Conservation (phyloP, 305 asterid genomes). For the Fraxinus latifolia region DNA sequence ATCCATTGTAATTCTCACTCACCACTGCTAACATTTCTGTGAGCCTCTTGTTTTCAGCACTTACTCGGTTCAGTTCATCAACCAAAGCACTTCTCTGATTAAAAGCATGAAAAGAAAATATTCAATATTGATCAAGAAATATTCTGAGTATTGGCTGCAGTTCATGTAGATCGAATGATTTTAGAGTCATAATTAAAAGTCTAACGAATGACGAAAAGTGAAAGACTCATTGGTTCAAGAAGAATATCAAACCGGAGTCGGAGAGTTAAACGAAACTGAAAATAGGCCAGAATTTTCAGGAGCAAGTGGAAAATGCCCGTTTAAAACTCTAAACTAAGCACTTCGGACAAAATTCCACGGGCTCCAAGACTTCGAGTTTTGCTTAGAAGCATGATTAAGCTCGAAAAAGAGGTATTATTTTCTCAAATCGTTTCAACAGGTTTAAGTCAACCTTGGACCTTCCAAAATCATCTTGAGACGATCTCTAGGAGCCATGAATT, state of each 20-base stretch:
- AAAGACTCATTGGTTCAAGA: background rate
- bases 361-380: background rate
- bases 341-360: background rate
- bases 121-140: slow-evolving; percentile 7
- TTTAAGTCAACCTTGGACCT: no score
- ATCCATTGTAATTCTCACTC: slow-evolving; percentile 53
- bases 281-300: no score
- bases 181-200: background rate
- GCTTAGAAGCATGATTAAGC: background rate
- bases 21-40: slow-evolving; percentile 51
- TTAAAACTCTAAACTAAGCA: background rate
- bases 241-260: background rate
- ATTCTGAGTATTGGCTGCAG: slow-evolving; percentile 8
- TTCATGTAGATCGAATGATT: background rate
- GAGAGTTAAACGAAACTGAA: no score
- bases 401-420: background rate
- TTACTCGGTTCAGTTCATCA: slow-evolving; percentile 68
- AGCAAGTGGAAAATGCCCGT: background rate
- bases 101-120: background rate
- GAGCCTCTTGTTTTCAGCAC: slow-evolving; percentile 76
- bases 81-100: slow-evolving; percentile 54
- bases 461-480: no score
- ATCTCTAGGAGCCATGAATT: no score
- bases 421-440: no score
- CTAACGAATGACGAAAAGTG: background rate